Percentiles rank a stretch among this genome's conserved stretches.
Conservation (phyloP, 768 basidiomycete genomes). For the Panellus pusillus region DNA sequence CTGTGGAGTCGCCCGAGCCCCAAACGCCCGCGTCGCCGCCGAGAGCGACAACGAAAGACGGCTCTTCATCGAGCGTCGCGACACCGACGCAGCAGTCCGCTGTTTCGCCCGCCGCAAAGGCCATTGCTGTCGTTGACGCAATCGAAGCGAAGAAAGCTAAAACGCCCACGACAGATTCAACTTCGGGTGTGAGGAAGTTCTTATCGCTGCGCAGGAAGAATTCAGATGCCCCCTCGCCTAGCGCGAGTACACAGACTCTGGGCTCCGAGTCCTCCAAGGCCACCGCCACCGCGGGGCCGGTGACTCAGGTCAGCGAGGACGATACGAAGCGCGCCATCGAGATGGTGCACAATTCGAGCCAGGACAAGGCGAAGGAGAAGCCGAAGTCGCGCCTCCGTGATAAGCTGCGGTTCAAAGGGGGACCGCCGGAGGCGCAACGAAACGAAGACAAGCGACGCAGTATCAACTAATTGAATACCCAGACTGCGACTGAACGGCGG, state of each 20-base stretch:
- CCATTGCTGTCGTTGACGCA: conserved; percentile 61
- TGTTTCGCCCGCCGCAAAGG: conserved; percentile 53
- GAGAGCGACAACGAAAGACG: conserved; percentile 21
- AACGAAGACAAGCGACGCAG: conserved; percentile 38
- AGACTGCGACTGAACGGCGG: no score
- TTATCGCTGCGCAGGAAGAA: conserved; percentile 40
- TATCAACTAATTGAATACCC: conserved; percentile 28
- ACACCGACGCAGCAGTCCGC: conserved; percentile 5
- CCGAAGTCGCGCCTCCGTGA: conserved; percentile 31
- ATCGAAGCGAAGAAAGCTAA: conserved; percentile 47
- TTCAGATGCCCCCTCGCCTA: conserved; percentile 19
- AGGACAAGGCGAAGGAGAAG: conserved; percentile 9
- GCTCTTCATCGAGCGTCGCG: neutral
- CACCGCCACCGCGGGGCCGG: neutral
- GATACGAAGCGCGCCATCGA: conserved; percentile 24
- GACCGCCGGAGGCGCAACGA: conserved; percentile 36
- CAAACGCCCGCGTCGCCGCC: conserved; percentile 25
- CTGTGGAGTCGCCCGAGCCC: conserved; percentile 28
- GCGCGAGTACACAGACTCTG: neutral
- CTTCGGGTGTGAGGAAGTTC: conserved; percentile 35
- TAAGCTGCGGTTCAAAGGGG: conserved; percentile 34
- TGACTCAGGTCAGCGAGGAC: conserved; percentile 12
- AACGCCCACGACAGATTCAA: conserved; percentile 18
- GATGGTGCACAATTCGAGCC: conserved; percentile 16
- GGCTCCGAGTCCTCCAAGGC: neutral